These are phyloP conservation scores for Omphalotus guepiniiformis DNA, from an alignment of 768 basidiomycete species.

Conservation along the genomic window DNA sequence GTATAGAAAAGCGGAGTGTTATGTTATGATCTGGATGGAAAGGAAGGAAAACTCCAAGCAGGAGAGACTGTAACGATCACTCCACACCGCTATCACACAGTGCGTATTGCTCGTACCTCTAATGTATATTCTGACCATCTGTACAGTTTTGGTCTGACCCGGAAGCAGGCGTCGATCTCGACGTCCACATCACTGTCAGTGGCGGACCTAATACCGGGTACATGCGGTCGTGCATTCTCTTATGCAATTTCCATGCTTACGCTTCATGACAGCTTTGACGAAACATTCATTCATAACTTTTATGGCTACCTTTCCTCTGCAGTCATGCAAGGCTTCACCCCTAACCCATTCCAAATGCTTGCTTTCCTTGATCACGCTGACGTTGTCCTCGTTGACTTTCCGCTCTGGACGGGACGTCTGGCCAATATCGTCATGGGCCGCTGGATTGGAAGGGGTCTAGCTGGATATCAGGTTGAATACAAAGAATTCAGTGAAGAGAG, in stretches of 20 bases:
- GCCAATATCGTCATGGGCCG: constrained; percentile 20
- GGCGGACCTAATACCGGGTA: constrained; percentile 21
- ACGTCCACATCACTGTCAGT: constrained; percentile 22
- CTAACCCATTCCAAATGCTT: constrained; percentile 24
- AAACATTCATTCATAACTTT: constrained; percentile 24
- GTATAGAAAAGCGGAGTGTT: constrained; percentile 19
- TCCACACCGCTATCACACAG: constrained; percentile 20
- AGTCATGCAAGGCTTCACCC: constrained; percentile 18
- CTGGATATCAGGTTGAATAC: constrained; percentile 20
- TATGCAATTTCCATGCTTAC: background rate
- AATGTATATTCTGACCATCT: background rate
- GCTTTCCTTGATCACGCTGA: constrained; percentile 23
- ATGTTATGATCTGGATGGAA: constrained; percentile 22
- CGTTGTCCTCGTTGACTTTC: constrained; percentile 20
- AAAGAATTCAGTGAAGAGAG: constrained; percentile 14
- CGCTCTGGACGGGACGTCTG: constrained; percentile 16
- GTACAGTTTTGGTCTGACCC: constrained; percentile 23
- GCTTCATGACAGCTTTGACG: constrained; percentile 18
- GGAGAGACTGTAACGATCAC: constrained; percentile 20
- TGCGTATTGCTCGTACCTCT: constrained; percentile 1
- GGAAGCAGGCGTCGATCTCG: constrained; percentile 19
- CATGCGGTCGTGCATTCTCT: background rate
- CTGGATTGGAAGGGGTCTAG: constrained; percentile 20
- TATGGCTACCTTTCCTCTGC: constrained; percentile 21
- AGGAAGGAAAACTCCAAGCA: constrained; percentile 18